Base-by-base conservation (phyloP, 202 grass and related monocot species). In the Brachypodium distachyon region DNA sequence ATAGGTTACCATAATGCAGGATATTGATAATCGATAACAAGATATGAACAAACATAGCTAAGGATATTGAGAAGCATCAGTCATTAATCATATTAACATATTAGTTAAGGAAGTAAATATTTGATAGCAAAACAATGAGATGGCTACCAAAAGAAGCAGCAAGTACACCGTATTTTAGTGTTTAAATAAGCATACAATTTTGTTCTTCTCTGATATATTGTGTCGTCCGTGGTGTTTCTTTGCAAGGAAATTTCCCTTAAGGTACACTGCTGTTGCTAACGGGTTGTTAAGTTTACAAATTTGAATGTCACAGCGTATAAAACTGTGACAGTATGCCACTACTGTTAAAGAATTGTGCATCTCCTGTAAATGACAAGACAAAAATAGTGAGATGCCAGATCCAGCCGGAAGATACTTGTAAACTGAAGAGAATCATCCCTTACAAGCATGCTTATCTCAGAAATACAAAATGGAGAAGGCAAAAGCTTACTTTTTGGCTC, bases 381-480 rank as follows among this genome's bases (percentile, higher is more conserved):
- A 26, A 11, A 16, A 72, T n/a, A 47, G 17, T 73, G 57, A 72
- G 58, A 79, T 38, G 19, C 47, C 36, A 53, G 28, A 64, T 55
- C 14, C 16, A 66, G 28, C 49, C 77, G 57, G 39, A 54, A 61
- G 17, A 28, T 32, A 21, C 42, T n/a, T 56, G 34, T 31, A 60
- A 75, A n/a, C 70, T 53, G 37, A 69, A 61, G 32, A 77, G 73
- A 83, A 62, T 73, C 27, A 65, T 73, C 39, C 67, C 29, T 79
- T 54, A 48, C 56, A 79, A 49, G 29, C 16, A 47, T 49, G 5
- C 50, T 59, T 50, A 67, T 65, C 16, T 65, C 12, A 61, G 4
- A 47, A 64, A 73, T 33, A 12, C 4, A 4, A 47, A 9, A 49
- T 67, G 18, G 23, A 74, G 6, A 33, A 74, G 25, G 12, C 1